Evolutionary conservation across 768 basidiomycete species (phyloP).

Genomic region (Floccularia luteovirens): DNA sequence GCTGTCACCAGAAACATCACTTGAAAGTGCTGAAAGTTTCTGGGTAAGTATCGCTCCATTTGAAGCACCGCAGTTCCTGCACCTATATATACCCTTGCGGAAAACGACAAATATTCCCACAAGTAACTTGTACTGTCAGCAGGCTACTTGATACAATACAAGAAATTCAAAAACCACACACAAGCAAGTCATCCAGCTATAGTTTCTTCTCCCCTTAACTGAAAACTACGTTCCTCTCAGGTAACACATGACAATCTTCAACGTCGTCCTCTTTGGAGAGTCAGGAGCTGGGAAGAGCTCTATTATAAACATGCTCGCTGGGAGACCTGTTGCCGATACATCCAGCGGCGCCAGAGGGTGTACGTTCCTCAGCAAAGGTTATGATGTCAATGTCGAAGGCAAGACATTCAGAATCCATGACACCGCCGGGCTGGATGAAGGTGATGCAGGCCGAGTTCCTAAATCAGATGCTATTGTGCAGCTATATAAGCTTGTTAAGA

Average conservation of each 20-base stretch:
- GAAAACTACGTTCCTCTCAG: neutral
- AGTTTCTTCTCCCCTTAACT: neutral
- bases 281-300: constrained; percentile 23
- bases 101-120: neutral
- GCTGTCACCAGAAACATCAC: too few species aligned
- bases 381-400: constrained; percentile 17
- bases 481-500: constrained; percentile 10
- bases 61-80: too few species aligned
- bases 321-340: constrained; percentile 15
- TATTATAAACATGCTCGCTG: constrained; percentile 23
- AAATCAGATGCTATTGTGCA: constrained; percentile 10
- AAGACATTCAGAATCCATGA: constrained; percentile 22
- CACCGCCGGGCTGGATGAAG: constrained; percentile 32
- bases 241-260: constrained; percentile 6
- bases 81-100: neutral
- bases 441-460: constrained; percentile 10
- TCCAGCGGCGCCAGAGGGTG: constrained; percentile 23
- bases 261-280: constrained; percentile 31
- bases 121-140: neutral
- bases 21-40: too few species aligned
- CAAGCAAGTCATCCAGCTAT: neutral
- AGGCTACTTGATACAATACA: neutral
- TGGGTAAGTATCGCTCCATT: too few species aligned
- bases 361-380: constrained; percentile 20
- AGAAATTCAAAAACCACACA: neutral